Evolutionary conservation across 805 yeast genomes (phyloP), one percentile per base, ranked within the genome.

Genomic region (Pichia pseudocactophila): DNA sequence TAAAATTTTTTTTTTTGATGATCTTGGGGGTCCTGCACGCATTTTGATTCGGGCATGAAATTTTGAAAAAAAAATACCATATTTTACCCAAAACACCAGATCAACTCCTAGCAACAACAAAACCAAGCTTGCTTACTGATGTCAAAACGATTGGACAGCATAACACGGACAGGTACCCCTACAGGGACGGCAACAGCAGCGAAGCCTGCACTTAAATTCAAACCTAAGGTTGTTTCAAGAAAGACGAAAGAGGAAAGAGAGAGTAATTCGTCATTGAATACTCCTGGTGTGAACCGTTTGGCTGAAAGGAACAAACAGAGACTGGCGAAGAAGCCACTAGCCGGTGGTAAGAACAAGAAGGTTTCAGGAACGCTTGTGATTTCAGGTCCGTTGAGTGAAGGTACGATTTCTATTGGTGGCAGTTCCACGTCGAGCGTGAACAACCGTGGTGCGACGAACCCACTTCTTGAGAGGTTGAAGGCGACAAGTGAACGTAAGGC

Each of bases 141-240:
- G 55, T 49, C 62, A 15, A 47, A 42, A 25, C 47, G 72, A 40
- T 50, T 68, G 44, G 71, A 67, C 49, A 68, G 71, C 1, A 52
- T 65, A 3, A 58, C 68, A 0, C 58, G 66, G 13, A 55, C 61
- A 15, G 37, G 57, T 2, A 26, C 43, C 0, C 32, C 50, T 7
- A 13, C 44, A 2, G 37, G 40, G 7, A 19, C 40, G 4, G 42
- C 49, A 4, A 36, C 46, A 7, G 36, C 34, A 12, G 40, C 45
- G 2, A 75, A 76, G 52, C 74, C 84, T 7, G 68, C 76, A 2
- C 64, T 82, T 46, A 81, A 82, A 60, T 89, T 89, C 63, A 78
- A 80, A 60, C 97, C 97, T 2, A 89, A 89, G 60, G 80, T 71
- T 2, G 95, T 89, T 34, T 88, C 88, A 0, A 70, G 97, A 62